Conservation (phyloP, 2,329 filamentous ascomycete genomes). For the Ceratocystis alfenasii region DNA sequence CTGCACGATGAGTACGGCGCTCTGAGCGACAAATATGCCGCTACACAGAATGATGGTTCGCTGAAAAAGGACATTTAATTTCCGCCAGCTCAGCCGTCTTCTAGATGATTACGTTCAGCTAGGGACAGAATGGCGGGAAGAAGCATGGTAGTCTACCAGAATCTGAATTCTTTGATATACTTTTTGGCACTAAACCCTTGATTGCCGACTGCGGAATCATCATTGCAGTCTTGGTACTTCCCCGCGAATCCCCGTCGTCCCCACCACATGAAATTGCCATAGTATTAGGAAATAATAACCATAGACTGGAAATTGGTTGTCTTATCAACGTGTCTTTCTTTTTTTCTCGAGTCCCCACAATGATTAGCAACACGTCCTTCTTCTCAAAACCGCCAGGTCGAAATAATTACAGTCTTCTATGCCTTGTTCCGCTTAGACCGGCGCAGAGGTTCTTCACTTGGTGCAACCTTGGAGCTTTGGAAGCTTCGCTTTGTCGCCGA, state of each 20-base stretch:
- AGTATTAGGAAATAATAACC: not conserved
- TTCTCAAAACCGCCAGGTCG: not conserved
- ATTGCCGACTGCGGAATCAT: too few species aligned
- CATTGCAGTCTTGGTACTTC: too few species aligned
- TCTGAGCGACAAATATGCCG: conserved; percentile 68
- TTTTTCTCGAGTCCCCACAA: not conserved
- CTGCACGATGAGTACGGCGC: conserved; percentile 76
- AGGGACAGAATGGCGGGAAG: too few species aligned
- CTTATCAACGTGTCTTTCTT: too few species aligned
- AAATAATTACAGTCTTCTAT: not conserved
- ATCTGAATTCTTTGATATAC: too few species aligned
- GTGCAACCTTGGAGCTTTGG: not conserved
- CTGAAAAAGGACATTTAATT: conserved; percentile 47
- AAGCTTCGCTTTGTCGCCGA: not conserved
- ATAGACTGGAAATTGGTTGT: not conserved
- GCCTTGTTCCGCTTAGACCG: conserved; percentile 18
- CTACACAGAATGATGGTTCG: conserved; percentile 39
- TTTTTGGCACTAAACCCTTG: too few species aligned
- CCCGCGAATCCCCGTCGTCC: not conserved
- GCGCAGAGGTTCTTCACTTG: conserved; percentile 8
- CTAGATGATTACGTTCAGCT: too few species aligned
- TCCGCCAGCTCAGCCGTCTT: too few species aligned
- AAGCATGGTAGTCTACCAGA: too few species aligned
- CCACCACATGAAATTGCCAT: not conserved
- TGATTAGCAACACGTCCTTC: not conserved